These are phyloP conservation scores for Irpex sp. DNA, from an alignment of 1,284 basidiomycete genomes.

Conservation along the genomic window DNA sequence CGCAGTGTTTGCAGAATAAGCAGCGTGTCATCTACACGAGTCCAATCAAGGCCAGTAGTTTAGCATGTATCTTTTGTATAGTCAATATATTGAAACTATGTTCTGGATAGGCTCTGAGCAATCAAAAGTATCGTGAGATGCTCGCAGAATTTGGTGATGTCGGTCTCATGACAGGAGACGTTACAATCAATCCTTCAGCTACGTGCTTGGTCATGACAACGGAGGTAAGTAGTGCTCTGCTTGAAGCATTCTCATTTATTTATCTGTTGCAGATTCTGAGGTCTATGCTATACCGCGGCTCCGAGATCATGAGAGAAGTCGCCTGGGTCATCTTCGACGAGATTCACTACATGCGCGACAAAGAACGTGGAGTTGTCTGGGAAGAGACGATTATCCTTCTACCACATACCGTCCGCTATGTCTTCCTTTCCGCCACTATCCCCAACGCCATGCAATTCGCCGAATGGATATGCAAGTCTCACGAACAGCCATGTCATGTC, in stretches of 20 bases:
- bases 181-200: constrained; percentile 98
- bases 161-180: constrained; percentile 99
- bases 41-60: constrained; percentile 88
- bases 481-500: constrained; percentile 98
- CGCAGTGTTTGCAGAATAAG: constrained; percentile 88
- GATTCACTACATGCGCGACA: constrained; percentile 99
- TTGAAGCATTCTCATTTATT: not conserved
- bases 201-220: constrained; percentile 99
- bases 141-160: constrained; percentile 96
- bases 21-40: constrained; percentile 98
- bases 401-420: constrained; percentile 94
- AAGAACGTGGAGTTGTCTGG: constrained; percentile 86
- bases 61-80: constrained; percentile 16
- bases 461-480: constrained; percentile 97
- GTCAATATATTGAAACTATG: constrained; percentile 17
- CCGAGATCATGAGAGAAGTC: constrained; percentile 99
- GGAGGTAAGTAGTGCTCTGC: constrained; percentile 58
- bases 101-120: constrained; percentile 79
- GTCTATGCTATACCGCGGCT: constrained; percentile 98
- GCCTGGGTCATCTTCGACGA: constrained; percentile 99
- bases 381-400: constrained; percentile 96
- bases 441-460: constrained; percentile 99
- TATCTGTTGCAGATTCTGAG: constrained; percentile 77
- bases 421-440: constrained; percentile 99
- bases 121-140: constrained; percentile 99